phyloP scores from a whole-genome alignment of 768 basidiomycete species.

The Tephrocybe sp. region DNA sequence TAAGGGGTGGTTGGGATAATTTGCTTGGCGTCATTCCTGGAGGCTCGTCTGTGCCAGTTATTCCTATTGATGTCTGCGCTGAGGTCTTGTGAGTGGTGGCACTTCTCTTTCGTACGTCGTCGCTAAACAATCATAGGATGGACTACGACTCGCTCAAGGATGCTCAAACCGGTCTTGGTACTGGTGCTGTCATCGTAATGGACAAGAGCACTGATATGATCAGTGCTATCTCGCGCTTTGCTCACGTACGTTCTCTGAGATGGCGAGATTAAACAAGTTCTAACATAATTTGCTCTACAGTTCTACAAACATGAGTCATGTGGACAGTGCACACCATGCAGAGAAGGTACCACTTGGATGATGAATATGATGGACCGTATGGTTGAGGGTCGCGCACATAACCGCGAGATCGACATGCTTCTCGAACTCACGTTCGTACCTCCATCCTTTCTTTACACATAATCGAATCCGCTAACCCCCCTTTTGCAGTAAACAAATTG shows the following conservation, averaged over 20 bases:
- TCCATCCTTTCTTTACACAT: not conserved
- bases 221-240: conserved; percentile 90
- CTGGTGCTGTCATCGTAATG: conserved; percentile 99
- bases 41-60: conserved; percentile 90
- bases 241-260: conserved; percentile 45
- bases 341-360: conserved; percentile 98
- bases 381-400: conserved; percentile 86
- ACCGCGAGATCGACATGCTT: conserved; percentile 97
- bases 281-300: conserved; percentile 26
- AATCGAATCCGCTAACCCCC: conserved; percentile 1
- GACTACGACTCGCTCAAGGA: conserved; percentile 98
- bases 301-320: conserved; percentile 99
- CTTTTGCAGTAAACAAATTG: conserved; percentile 83
- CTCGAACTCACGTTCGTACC: conserved; percentile 83
- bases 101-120: not conserved
- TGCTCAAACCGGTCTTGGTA: conserved; percentile 93
- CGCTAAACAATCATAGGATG: conserved; percentile 57
- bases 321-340: conserved; percentile 93
- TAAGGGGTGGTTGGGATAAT: conserved; percentile 95
- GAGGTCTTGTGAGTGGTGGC: conserved; percentile 75
- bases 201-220: conserved; percentile 96
- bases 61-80: conserved; percentile 78
- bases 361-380: conserved; percentile 99
- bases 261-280: not conserved
- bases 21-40: conserved; percentile 95